Percentiles rank a stretch among this genome's conserved stretches.
Evolutionary conservation across 2,329 filamentous ascomycete species (phyloP).

Genomic region (Nannizzia gypsea): DNA sequence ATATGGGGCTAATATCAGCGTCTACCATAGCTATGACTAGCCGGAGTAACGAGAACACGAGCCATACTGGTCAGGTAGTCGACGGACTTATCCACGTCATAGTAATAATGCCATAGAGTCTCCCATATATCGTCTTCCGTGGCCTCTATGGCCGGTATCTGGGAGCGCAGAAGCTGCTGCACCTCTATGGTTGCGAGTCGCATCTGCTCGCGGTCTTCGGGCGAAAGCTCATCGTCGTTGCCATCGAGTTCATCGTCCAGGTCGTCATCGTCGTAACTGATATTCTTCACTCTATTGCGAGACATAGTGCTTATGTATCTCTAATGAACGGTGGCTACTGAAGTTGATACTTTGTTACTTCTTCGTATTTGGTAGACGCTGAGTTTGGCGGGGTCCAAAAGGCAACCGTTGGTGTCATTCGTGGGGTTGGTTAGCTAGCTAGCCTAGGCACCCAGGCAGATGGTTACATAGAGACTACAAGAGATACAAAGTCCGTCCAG

Average conservation of each 20-base stretch:
- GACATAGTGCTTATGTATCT: constrained; percentile 26
- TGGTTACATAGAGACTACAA: not conserved
- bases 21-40: too few species aligned
- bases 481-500: not conserved
- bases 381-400: not conserved
- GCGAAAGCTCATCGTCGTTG: constrained; percentile 23
- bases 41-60: not conserved
- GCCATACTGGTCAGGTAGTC: constrained; percentile 59
- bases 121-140: constrained; percentile 70
- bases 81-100: constrained; percentile 76
- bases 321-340: not conserved
- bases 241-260: constrained; percentile 32
- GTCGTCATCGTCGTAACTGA: constrained; percentile 34
- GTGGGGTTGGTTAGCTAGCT: not conserved
- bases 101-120: constrained; percentile 90
- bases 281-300: constrained; percentile 35
- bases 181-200: constrained; percentile 55
- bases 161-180: constrained; percentile 50
- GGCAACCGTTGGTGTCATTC: not conserved
- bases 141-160: constrained; percentile 47
- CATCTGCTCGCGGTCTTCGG: constrained; percentile 45
- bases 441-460: too few species aligned
- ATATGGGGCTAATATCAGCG: constrained; percentile 7
- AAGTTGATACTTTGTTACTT: not conserved
- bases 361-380: not conserved